Evolutionary conservation across 2,329 filamentous ascomycete species (phyloP).

Genomic region (Triangularia verruculosa): DNA sequence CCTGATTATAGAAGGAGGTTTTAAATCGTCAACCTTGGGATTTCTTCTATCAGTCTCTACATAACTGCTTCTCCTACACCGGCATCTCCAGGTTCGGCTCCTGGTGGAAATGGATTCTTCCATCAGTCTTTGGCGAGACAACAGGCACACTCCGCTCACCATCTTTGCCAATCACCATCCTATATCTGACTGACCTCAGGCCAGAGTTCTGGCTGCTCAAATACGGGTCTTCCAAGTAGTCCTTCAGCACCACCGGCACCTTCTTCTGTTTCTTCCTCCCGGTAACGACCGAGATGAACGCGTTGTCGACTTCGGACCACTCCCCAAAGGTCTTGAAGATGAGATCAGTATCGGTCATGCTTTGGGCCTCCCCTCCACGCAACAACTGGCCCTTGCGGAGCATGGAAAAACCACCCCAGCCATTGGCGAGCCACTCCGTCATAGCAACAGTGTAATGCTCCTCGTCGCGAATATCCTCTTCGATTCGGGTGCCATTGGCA

Average conservation of each 20-base stretch:
- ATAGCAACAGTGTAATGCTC: conserved; percentile 1
- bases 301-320: not conserved
- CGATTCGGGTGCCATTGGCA: not conserved
- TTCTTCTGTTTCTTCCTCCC: not conserved
- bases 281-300: not conserved
- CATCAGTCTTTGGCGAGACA: not conserved
- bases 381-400: not conserved
- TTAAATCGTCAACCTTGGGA: too few species aligned
- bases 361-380: not conserved
- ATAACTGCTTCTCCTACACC: not conserved
- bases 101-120: not conserved
- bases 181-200: not conserved
- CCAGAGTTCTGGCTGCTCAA: not conserved
- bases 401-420: conserved; percentile 3
- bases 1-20: too few species aligned
- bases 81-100: not conserved
- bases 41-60: not conserved
- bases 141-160: not conserved
- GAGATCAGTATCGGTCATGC: conserved; percentile 4
- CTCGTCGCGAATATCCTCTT: not conserved
- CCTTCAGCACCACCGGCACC: not conserved
- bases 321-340: not conserved
- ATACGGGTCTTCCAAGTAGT: not conserved
- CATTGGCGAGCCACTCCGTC: conserved; percentile 7
- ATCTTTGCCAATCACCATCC: not conserved